Conservation (phyloP, 2,329 filamentous ascomycete species). For the Neonectria neomacrospora region DNA sequence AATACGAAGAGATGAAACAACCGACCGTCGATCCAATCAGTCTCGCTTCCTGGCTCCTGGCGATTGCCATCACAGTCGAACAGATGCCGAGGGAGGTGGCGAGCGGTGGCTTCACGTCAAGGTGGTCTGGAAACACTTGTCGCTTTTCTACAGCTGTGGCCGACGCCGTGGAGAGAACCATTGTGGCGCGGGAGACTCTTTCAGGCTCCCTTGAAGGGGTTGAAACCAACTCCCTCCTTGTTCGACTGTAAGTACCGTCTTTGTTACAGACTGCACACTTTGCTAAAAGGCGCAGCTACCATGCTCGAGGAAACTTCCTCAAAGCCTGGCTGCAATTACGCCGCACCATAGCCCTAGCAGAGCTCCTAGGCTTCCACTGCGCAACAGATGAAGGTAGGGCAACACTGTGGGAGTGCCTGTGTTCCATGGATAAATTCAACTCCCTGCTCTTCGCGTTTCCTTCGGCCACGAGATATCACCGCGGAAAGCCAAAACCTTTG, state of each 20-base stretch:
- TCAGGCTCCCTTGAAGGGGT: background rate
- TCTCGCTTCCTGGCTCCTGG: background rate
- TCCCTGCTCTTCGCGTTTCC: background rate
- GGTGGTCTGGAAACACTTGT: background rate
- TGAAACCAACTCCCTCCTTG: background rate
- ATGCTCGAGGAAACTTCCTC: slow-evolving; percentile 2
- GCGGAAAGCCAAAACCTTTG: background rate
- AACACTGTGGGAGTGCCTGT: slow-evolving; percentile 2
- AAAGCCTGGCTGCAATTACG: slow-evolving; percentile 3
- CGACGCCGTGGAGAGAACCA: slow-evolving; percentile 4
- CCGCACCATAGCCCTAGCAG: background rate
- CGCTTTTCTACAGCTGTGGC: slow-evolving; percentile 1
- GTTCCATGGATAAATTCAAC: slow-evolving; percentile 1
- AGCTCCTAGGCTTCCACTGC: slow-evolving; percentile 1
- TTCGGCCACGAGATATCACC: background rate
- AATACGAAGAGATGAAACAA: slow-evolving; percentile 5
- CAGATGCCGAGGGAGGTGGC: background rate
- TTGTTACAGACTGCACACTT: background rate
- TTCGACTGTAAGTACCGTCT: background rate
- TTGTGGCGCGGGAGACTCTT: background rate
- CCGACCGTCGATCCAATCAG: background rate
- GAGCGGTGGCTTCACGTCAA: background rate
- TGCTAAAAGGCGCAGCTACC: background rate
- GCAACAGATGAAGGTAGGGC: background rate
- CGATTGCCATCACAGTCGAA: background rate